Evolutionary conservation across 306 rosid genomes (phyloP), one percentile per base, ranked within the genome.

Genomic region (Medicago ruthenica): DNA sequence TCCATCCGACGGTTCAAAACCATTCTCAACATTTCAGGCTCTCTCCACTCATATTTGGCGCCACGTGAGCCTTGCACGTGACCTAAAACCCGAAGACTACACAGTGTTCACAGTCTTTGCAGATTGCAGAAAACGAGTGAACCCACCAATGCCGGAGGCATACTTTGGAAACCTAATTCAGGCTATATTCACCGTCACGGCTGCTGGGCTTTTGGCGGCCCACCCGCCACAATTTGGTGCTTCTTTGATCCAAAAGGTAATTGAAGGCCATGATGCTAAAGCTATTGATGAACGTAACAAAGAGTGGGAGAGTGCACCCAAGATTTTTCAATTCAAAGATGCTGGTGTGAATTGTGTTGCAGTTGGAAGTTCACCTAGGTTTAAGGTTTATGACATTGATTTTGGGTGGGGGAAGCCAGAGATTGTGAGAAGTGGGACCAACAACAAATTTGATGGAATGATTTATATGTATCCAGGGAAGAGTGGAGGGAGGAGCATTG

Each of bases 311-410:
- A 87, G 81, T 15, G 83, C 86, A 34, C 99, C 99, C 0, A 90
- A 92, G 83, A 92, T 95, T 1, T 92, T 90, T 20, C 75, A 95
- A 80, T 95, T 79, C 87, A 92, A 95, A 82, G 99, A 95, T 48
- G 97, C 99, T 0, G 99, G 99, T n/a, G 83, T 86, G 70, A 95
- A 95, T 82, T 87, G 96, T 71, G 99, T 95, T 83, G 96, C 97
- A 0, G 90, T 92, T 1, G 99, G 99, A 54, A 95, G 99, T 86
- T 92, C 99, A 39, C 99, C 99, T 11, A 84, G 99, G 87, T 95
- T 95, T 57, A 90, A 83, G 85, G 97, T 95, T 22, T 95, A 95
- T 74, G 96, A 90, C 21, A 93, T 95, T 60, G 97, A 92, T 78
- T 95, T 92, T 80, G 99, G 99, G 51, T 95, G 86, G 85, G 99